phyloP scores from a whole-genome alignment of 306 rosid genomes.

The Trichosanthes cucumerina region DNA sequence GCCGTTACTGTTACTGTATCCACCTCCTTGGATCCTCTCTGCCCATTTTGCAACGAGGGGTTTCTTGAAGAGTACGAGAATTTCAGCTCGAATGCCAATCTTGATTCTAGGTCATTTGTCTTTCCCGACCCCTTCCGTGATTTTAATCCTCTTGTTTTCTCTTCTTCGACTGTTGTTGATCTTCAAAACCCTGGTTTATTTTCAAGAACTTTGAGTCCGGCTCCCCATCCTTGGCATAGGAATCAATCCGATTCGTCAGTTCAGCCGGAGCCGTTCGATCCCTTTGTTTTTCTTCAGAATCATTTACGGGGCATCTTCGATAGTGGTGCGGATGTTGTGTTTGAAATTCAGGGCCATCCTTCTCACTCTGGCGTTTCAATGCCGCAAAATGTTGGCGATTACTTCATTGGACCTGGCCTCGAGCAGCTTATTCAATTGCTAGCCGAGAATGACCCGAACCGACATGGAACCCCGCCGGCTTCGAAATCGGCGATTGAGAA shows the following conservation, averaged over 20 bases:
- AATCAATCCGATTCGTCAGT: not conserved
- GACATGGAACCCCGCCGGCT: conserved; percentile 88
- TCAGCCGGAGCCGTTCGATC: conserved; percentile 2
- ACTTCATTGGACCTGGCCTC: conserved; percentile 84
- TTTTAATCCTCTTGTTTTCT: not conserved
- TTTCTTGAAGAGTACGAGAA: conserved; percentile 14
- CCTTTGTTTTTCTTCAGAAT: conserved; percentile 10
- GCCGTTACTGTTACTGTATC: not conserved
- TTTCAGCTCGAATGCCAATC: not conserved
- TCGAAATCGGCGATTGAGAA: conserved; percentile 47
- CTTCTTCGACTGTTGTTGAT: not conserved
- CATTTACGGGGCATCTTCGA: conserved; percentile 4
- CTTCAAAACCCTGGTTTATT: conserved; percentile 12
- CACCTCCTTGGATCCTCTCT: not conserved
- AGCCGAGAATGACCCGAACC: conserved; percentile 88
- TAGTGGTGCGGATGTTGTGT: conserved; percentile 11
- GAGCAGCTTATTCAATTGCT: conserved; percentile 89
- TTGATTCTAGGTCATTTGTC: not conserved
- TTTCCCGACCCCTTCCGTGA: not conserved
- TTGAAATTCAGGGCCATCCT: conserved; percentile 6
- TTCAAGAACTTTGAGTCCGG: not conserved
- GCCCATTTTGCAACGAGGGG: conserved; percentile 10
- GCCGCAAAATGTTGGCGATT: conserved; percentile 53
- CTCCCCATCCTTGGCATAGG: not conserved
- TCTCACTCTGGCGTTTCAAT: not conserved